Evolutionary conservation across 805 yeast species (phyloP).

Genomic region (Wickerhamiella dianesei): DNA sequence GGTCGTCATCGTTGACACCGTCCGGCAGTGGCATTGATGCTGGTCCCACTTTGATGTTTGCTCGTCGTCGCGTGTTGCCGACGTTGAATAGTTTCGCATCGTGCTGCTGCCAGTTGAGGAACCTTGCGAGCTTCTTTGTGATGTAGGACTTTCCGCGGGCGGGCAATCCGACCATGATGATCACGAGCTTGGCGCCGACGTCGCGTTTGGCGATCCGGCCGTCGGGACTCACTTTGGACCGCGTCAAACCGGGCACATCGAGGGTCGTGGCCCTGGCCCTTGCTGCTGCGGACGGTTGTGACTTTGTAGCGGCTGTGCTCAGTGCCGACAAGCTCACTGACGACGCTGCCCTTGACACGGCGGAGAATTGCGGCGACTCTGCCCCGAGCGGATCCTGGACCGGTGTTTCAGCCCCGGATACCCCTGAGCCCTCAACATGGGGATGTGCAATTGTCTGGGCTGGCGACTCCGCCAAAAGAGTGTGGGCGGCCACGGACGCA

Average conservation of each 20-base stretch:
- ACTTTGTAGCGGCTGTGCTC: constrained; percentile 1
- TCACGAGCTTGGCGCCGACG: constrained; percentile 71
- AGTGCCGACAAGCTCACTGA: constrained; percentile 1
- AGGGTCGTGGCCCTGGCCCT: constrained; percentile 54
- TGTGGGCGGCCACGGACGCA: constrained; percentile 7
- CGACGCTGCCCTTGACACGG: constrained; percentile 4
- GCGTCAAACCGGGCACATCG: constrained; percentile 85
- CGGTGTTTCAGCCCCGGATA: not conserved
- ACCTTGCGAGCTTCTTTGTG: constrained; percentile 80
- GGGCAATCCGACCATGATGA: constrained; percentile 92
- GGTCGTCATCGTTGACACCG: not conserved
- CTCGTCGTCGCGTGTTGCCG: constrained; percentile 82
- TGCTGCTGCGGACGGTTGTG: not conserved
- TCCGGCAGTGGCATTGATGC: constrained; percentile 51
- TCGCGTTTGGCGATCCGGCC: constrained; percentile 35
- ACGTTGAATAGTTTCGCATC: constrained; percentile 86
- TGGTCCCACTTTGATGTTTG: constrained; percentile 49
- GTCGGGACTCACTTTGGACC: constrained; percentile 66
- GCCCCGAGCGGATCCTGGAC: not conserved
- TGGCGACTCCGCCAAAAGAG: constrained; percentile 17
- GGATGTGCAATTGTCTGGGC: constrained; percentile 5
- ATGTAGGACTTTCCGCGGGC: constrained; percentile 92
- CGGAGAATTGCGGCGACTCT: constrained; percentile 1
- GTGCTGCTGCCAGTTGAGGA: constrained; percentile 87
- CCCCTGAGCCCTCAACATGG: not conserved